These are phyloP conservation scores for Xylogone sp. DNA, from an alignment of 2,329 filamentous ascomycete species.

Conservation along the genomic window DNA sequence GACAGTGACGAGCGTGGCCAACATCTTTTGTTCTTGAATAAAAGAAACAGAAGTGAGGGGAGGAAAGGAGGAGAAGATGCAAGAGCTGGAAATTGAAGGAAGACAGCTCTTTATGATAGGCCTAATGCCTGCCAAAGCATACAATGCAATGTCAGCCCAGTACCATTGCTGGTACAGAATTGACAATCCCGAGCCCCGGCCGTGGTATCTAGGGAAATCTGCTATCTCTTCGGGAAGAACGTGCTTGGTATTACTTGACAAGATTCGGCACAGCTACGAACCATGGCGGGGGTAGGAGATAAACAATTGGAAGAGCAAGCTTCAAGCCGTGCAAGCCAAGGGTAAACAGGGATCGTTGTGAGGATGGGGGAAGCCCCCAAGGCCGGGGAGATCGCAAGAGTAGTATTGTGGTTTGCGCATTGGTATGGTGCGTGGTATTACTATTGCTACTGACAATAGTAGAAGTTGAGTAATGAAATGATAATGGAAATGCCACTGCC, in stretches of 20 bases:
- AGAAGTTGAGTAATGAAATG: background rate
- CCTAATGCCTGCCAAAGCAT: background rate
- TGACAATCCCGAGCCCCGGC: too few relatives aligned
- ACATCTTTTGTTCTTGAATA: constrained; percentile 16
- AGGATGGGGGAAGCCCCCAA: constrained; percentile 31
- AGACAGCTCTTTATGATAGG: background rate
- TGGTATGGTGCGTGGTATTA: constrained; percentile 19
- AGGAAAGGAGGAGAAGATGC: background rate
- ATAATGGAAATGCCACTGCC: background rate
- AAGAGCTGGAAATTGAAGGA: background rate
- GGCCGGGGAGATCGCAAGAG: constrained; percentile 41
- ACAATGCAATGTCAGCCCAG: background rate
- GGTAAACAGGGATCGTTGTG: background rate
- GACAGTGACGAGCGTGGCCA: constrained; percentile 18
- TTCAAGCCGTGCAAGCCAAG: background rate
- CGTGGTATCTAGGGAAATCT: background rate
- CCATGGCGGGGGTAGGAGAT: background rate
- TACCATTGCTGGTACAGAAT: background rate
- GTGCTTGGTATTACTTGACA: background rate
- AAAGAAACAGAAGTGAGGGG: background rate
- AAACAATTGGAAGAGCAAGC: background rate
- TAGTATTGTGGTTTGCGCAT: constrained; percentile 14
- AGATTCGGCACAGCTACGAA: background rate
- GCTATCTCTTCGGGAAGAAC: background rate
- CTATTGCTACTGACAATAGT: background rate